Conservation (phyloP, 2,329 filamentous ascomycete species). For the Elsinoe arachidis region DNA sequence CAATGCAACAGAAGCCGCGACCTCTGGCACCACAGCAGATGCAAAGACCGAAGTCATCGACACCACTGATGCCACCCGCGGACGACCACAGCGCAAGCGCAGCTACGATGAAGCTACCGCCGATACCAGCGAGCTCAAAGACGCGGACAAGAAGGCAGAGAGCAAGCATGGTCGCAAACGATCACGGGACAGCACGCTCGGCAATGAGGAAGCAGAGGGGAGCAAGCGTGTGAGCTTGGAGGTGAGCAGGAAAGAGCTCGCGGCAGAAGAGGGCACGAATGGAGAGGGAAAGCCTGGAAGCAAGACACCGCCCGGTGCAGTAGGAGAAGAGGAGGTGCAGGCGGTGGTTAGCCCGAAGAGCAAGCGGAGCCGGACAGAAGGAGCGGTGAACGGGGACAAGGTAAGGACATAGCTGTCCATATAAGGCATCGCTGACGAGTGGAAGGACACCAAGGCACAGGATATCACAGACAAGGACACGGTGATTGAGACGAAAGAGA, state of each 20-base stretch:
- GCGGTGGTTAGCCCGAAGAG: slow-evolving; percentile 37
- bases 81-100: slow-evolving; percentile 36
- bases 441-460: slow-evolving; percentile 11
- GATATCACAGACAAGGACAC: slow-evolving; percentile 18
- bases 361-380: slow-evolving; percentile 36
- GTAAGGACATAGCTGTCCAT: no score
- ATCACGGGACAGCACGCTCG: slow-evolving; percentile 36
- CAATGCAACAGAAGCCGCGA: slow-evolving; percentile 10
- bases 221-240: slow-evolving; percentile 20
- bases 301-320: background rate
- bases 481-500: slow-evolving; percentile 12
- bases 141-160: slow-evolving; percentile 26
- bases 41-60: background rate
- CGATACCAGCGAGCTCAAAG: slow-evolving; percentile 17
- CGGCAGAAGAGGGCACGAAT: slow-evolving; percentile 9
- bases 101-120: slow-evolving; percentile 38
- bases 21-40: slow-evolving; percentile 14
- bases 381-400: slow-evolving; percentile 13
- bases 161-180: slow-evolving; percentile 39
- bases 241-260: slow-evolving; percentile 15
- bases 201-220: slow-evolving; percentile 27
- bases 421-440: no score
- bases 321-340: slow-evolving; percentile 17
- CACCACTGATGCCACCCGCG: slow-evolving; percentile 18
- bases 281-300: slow-evolving; percentile 18